These are phyloP conservation scores for Zygosaccharomyces pseudobailii DNA, from an alignment of 1,139 yeast genomes.

Conservation along the genomic window DNA sequence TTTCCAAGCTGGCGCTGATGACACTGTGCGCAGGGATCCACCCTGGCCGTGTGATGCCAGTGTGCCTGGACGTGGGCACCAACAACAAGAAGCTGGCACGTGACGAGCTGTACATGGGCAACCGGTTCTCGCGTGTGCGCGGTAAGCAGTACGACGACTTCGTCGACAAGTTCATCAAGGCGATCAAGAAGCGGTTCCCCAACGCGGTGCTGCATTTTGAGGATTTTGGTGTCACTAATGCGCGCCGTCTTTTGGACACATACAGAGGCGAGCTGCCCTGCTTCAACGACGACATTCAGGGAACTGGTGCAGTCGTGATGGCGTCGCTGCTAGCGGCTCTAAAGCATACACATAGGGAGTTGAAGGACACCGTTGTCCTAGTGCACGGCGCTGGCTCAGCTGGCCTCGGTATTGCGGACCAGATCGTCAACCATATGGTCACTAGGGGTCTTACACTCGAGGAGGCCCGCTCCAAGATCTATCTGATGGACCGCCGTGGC, in stretches of 20 bases:
- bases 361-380: constrained; percentile 63
- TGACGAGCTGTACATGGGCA: constrained; percentile 90
- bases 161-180: constrained; percentile 68
- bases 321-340: constrained; percentile 90
- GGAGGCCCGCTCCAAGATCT: constrained; percentile 68
- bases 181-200: constrained; percentile 74
- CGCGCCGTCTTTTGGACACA: constrained; percentile 71
- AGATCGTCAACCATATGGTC: constrained; percentile 80
- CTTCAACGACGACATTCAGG: constrained; percentile 96
- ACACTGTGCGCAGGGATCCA: constrained; percentile 95
- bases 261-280: constrained; percentile 74
- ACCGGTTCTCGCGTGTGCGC: constrained; percentile 75
- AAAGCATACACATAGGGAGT: constrained; percentile 60
- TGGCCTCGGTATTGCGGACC: constrained; percentile 94
- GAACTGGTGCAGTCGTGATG: constrained; percentile 97
- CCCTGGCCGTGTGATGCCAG: constrained; percentile 89
- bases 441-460: constrained; percentile 68
- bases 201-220: constrained; percentile 91
- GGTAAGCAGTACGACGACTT: constrained; percentile 83
- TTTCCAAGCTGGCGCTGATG: constrained; percentile 90
- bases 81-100: constrained; percentile 69
- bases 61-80: constrained; percentile 88
- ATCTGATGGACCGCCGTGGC: constrained; percentile 81
- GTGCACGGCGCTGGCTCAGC: constrained; percentile 97
- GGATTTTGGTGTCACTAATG: constrained; percentile 91